Percentiles rank a stretch among this genome's conserved stretches.
These are phyloP conservation scores for Pseudonectria buxi DNA, from an alignment of 2,329 filamentous ascomycete species.

Conservation along the genomic window DNA sequence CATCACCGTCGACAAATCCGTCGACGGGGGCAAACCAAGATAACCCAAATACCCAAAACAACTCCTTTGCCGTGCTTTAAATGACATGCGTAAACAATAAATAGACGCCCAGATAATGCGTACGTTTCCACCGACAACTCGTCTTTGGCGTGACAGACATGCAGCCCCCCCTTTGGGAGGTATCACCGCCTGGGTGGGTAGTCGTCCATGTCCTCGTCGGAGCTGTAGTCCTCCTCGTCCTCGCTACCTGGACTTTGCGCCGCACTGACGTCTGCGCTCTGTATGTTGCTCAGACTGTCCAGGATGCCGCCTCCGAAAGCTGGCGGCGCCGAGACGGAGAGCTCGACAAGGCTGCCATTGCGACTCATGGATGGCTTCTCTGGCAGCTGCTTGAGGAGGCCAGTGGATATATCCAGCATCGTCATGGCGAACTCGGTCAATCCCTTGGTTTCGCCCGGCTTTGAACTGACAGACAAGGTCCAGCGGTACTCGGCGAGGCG, in stretches of 20 bases:
- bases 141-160: slow-evolving; percentile 1
- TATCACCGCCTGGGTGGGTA: slow-evolving; percentile 19
- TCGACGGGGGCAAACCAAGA: slow-evolving; percentile 12
- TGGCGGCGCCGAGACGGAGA: slow-evolving; percentile 29
- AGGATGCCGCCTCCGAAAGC: slow-evolving; percentile 31
- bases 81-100: slow-evolving; percentile 17
- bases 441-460: slow-evolving; percentile 54
- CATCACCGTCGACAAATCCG: slow-evolving; percentile 12
- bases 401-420: slow-evolving; percentile 67
- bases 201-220: slow-evolving; percentile 52
- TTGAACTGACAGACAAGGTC: slow-evolving; percentile 82
- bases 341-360: slow-evolving; percentile 43
- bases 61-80: slow-evolving; percentile 21
- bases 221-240: slow-evolving; percentile 44
- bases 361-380: slow-evolving; percentile 63
- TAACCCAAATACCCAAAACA: slow-evolving; percentile 16
- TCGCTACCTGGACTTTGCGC: slow-evolving; percentile 45
- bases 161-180: slow-evolving; percentile 1
- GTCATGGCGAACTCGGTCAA: slow-evolving; percentile 68
- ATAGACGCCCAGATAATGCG: slow-evolving; percentile 24
- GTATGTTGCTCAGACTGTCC: slow-evolving; percentile 36
- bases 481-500: slow-evolving; percentile 85
- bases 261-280: slow-evolving; percentile 42
- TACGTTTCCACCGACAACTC: too few relatives aligned
- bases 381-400: slow-evolving; percentile 60